Base-by-base conservation (phyloP, 306 rosid genomes). In the Fagus sylvatica region DNA sequence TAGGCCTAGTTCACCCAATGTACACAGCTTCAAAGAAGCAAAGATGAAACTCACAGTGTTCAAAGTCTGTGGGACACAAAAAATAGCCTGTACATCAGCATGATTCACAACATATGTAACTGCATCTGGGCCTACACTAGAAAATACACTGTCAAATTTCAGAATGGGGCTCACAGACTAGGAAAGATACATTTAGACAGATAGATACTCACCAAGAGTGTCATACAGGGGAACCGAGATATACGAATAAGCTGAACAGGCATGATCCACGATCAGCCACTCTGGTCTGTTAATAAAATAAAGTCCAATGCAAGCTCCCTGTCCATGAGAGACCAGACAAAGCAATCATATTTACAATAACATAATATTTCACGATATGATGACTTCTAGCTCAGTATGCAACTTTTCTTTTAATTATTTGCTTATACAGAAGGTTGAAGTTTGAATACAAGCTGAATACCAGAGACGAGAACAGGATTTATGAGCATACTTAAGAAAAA, bases 261-360 rank as follows among this genome's bases (percentile, higher is more conserved):
- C 98, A 88, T 87, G 98, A 86, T 95, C 99, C 89, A 93, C 91
- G 59, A 92, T 84, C 53, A 95, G 53, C 99, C 99, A 95, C 86
- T 95, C 99, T 7, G 98, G 99, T 88, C 97, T 88, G 85, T 95
- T 95, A 66, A 95, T 84, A 77, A 93, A 95, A 84, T 93, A 95
- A 81, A 95, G 79, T 77, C 99, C 99, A 74, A 95, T 55, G 83
- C 88, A 53, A 73, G 97, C 78, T 41, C 91, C 98, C 99, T 95
- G 88, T 49, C 48, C 70, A 65, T 65, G 30, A 36, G 28, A 64
- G 46, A 64, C 13, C 48, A 64, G 43, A 65, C 4, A 22, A 37
- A 1, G 30, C 4, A 65, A 16, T 65, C 30, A 37, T 37, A 64
- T 37, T 65, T 65, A 7, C 30, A 37, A 30, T 34, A 6, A n/a